phyloP scores from a whole-genome alignment of 2,329 filamentous ascomycete species.

The Aspergillus puulaauensis region DNA sequence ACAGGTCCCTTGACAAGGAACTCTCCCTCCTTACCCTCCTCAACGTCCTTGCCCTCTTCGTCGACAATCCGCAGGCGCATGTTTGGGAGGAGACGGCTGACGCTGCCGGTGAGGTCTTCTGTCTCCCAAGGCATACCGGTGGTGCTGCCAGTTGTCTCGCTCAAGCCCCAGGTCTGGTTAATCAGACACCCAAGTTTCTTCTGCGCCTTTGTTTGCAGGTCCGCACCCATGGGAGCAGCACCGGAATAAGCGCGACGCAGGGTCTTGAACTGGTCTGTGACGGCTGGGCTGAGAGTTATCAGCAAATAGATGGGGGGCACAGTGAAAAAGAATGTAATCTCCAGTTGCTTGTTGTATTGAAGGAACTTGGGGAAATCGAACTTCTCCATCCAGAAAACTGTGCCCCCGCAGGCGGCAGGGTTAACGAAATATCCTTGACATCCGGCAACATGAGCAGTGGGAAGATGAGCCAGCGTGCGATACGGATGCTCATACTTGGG shows the following conservation, averaged over 20 bases:
- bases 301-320: slow-evolving; percentile 53
- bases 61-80: slow-evolving; percentile 50
- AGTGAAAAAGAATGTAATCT: slow-evolving; percentile 48
- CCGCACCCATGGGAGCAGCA: slow-evolving; percentile 14
- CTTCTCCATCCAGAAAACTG: slow-evolving; percentile 43
- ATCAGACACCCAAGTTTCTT: slow-evolving; percentile 25
- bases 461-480: slow-evolving; percentile 38
- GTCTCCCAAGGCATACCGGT: slow-evolving; percentile 15
- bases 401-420: slow-evolving; percentile 37
- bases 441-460: slow-evolving; percentile 52
- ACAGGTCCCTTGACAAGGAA: slow-evolving; percentile 52
- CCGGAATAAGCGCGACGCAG: slow-evolving; percentile 23
- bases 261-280: slow-evolving; percentile 39
- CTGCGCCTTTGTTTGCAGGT: slow-evolving; percentile 13
- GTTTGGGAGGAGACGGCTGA: slow-evolving; percentile 29
- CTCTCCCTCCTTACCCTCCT: slow-evolving; percentile 49
- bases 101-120: slow-evolving; percentile 14
- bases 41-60: slow-evolving; percentile 54
- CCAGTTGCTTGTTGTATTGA: slow-evolving; percentile 44
- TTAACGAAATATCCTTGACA: slow-evolving; percentile 40
- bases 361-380: slow-evolving; percentile 51
- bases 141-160: slow-evolving; percentile 41
- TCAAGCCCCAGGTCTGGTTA: slow-evolving; percentile 54
- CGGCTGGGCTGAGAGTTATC: slow-evolving; percentile 48
- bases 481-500: slow-evolving; percentile 20